A percentile compares a stretch with the other conserved stretches of the same genome.
Evolutionary conservation across 352 stramenopile genomes (phyloP).

Genomic region (Phytopythium chamaehyphon): DNA sequence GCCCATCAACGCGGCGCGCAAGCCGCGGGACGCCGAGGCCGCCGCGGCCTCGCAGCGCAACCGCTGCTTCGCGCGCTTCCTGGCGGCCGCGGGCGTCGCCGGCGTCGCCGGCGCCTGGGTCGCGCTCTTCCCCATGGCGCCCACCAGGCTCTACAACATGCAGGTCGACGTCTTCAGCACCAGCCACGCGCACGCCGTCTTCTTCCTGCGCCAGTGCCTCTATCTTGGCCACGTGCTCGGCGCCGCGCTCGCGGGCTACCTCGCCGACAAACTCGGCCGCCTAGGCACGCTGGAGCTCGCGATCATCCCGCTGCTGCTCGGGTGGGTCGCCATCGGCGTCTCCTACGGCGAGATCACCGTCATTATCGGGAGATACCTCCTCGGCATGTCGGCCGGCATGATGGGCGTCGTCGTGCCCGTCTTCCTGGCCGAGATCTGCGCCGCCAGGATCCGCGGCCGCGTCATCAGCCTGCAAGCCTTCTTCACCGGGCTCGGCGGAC

Average conservation of each 20-base stretch:
- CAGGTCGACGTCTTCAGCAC: conserved; percentile 79
- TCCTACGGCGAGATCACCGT: conserved; percentile 67
- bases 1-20: conserved; percentile 47
- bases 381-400: conserved; percentile 51
- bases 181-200: conserved; percentile 60
- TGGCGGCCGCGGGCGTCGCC: conserved; percentile 40
- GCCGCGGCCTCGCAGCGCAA: conserved; percentile 26
- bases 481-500: conserved; percentile 27
- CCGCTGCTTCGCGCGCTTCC: conserved; percentile 56
- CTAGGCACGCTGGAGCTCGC: conserved; percentile 71
- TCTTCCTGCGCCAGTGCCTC: conserved; percentile 67
- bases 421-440: conserved; percentile 70
- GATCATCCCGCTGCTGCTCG: conserved; percentile 65
- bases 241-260: conserved; percentile 46
- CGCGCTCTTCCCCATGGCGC: conserved; percentile 65
- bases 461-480: conserved; percentile 43
- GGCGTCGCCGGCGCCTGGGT: conserved; percentile 52
- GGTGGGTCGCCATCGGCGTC: conserved; percentile 64
- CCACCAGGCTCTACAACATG: conserved; percentile 76
- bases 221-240: conserved; percentile 62
- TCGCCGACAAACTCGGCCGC: conserved; percentile 58
- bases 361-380: conserved; percentile 57
- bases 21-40: neutral
- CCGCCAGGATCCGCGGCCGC: conserved; percentile 49
- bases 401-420: conserved; percentile 60